Base-by-base conservation (phyloP, 2,329 filamentous ascomycete genomes). In the Fusarium citri region DNA sequence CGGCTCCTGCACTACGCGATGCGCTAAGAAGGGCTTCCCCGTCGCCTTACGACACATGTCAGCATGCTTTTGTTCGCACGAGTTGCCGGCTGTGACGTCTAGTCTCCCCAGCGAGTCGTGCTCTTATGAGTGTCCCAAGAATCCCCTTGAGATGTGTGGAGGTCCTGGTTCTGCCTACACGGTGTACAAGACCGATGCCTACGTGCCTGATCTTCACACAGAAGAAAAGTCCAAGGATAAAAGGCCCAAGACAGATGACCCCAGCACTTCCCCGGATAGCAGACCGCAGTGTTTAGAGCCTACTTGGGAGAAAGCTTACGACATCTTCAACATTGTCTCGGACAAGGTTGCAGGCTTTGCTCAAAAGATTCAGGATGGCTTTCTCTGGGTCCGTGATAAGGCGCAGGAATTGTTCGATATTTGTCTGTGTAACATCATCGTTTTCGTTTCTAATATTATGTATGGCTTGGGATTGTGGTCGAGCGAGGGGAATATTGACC, bases 381-480 rank as follows among this genome's bases (percentile, higher is more conserved):
- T 66, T 16, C 30, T 18, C 22, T 18, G 10, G 6, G 10, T 66
- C 5, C 20, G 64, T 3, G 61, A 66, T 7, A 54, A 64, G 22
- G 54, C 42, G 2, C 63, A 66, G 31, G 18, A 34, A 22, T 1
- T 66, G 2, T 66, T 66, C 3, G 63, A 66, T 20, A 12, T 45
- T 0, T 60, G 61, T 46, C 48, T 66, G 6, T 66, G 55, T 55
- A 60, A 12, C 3, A 16, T 46, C 3, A 61, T 66, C 61, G 55
- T 66, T 23, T 11, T 31, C 2, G 28, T 61, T 8, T 60, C 34
- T 3, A 40, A 66, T 22, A 7, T 49, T 11, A 45, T 34, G n/a
- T 54, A 49, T 15, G 25, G 23, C 6, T 20, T 59, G n/a, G 62
- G 62, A 11, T 42, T 25, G n/a, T 20, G 22, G 1, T 66, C 48